Base-by-base conservation (phyloP, 768 basidiomycete species). In the Dentipellis fragilis region DNA sequence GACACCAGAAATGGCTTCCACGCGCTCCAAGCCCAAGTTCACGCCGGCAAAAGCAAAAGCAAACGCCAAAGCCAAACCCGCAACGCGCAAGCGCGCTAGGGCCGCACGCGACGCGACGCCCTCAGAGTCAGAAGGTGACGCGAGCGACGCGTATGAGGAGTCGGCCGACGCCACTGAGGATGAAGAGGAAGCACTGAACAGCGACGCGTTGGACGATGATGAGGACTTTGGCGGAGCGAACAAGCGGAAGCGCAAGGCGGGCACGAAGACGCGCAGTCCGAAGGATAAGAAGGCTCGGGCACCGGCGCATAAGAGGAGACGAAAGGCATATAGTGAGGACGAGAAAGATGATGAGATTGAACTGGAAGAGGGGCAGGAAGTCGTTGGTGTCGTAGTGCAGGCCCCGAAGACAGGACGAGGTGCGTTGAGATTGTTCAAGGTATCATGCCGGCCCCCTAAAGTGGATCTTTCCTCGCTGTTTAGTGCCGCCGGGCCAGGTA, bases 331-430 rank as follows among this genome's bases (percentile, higher is more conserved):
- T 74, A 7, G 91, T 79, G 11, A 75, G 71, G 3, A 87, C 56
- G 4, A 89, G 79, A 54, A 84, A 80, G 6, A 89, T 85, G 0
- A 89, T 89, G 16, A 84, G 92, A 1, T 71, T 19, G 77, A 78
- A 2, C 66, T 85, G 55, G 73, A 75, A 52, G 83, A 87, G 5
- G 85, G 85, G 0, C 81, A 85, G 62, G 77, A 84, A 65, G 66
- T 90, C 9, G 84, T 89, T 1, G 92, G 92, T 0, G 73, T 70
- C 10, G 84, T 94, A 10, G 81, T 93, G 11, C 74, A 89, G 57
- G 92, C 91, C 11, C 91, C 91, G 0, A 90, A 76, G 61, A 83
- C 82, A 0, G 93, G 93, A n/a, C 78, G 78, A 71, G 89, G 89
- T 87, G 54, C 47, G 75, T 69, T 51, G 34, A 59, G 17, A 35